Evolutionary conservation across 2,329 filamentous ascomycete species (phyloP).

Genomic region (Bipolaris zeicola): DNA sequence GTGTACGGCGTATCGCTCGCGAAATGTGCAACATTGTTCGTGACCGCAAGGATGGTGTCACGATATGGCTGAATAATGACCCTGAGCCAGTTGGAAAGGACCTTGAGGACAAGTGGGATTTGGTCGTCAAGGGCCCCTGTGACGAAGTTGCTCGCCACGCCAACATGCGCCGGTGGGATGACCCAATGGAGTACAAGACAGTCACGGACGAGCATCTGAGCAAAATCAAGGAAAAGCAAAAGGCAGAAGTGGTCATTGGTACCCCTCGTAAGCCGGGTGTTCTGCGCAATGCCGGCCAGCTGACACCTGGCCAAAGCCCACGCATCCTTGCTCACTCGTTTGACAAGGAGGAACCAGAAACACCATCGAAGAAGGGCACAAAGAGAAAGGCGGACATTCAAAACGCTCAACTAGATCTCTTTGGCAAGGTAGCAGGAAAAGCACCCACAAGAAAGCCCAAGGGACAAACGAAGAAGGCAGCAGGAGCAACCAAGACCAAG

Average conservation of each 20-base stretch:
- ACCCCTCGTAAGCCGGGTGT: conserved; percentile 40
- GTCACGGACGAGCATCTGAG: conserved; percentile 44
- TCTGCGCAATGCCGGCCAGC: conserved; percentile 39
- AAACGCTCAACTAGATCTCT: conserved; percentile 27
- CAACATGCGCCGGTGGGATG: conserved; percentile 64
- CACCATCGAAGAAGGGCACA: conserved; percentile 41
- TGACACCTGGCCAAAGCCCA: conserved; percentile 46
- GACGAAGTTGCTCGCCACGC: conserved; percentile 83
- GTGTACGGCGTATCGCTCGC: conserved; percentile 84
- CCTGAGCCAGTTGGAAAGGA: conserved; percentile 80
- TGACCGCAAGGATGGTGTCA: conserved; percentile 79
- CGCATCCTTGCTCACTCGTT: conserved; percentile 34
- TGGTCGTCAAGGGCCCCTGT: conserved; percentile 84
- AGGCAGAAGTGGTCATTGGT: conserved; percentile 40
- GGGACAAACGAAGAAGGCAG: conserved; percentile 38
- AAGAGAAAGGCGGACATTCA: conserved; percentile 40
- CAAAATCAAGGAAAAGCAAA: conserved; percentile 40
- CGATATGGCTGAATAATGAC: conserved; percentile 94
- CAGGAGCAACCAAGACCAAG: conserved; percentile 27
- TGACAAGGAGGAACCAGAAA: conserved; percentile 33
- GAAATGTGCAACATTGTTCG: conserved; percentile 90
- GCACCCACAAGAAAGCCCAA: conserved; percentile 30
- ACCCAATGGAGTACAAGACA: conserved; percentile 46
- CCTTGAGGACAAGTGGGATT: conserved; percentile 90
- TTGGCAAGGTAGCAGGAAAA: conserved; percentile 32